Conservation (phyloP, 148 eudicot genomes). For the Selenicereus undatus region DNA sequence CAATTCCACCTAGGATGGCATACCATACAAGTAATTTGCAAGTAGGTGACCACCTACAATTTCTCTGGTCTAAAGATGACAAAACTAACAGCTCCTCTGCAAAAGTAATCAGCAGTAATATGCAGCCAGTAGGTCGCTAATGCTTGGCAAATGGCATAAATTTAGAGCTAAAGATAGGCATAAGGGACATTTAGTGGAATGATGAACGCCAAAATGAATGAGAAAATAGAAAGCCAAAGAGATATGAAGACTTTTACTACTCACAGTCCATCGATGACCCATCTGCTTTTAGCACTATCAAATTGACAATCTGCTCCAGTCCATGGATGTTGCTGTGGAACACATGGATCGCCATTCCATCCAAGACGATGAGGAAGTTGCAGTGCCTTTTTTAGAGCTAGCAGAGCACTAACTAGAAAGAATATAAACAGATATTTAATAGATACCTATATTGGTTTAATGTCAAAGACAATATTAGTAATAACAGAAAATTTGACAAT, state of each 20-base stretch:
- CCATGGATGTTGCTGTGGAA: conserved; percentile 98
- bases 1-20: no score
- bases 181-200: not conserved
- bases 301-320: conserved; percentile 89
- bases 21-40: not conserved
- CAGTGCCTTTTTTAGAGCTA: conserved; percentile 57
- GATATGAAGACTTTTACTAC: conserved; percentile 27
- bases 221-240: not conserved
- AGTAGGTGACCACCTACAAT: not conserved
- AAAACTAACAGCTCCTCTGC: not conserved
- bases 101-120: not conserved
- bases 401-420: conserved; percentile 70
- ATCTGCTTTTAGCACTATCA: conserved; percentile 49
- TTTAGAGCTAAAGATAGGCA: not conserved
- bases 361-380: conserved; percentile 96
- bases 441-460: conserved; percentile 4
- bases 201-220: not conserved
- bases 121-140: not conserved
- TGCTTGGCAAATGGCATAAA: not conserved
- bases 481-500: not conserved
- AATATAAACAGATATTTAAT: conserved; percentile 7
- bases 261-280: conserved; percentile 96
- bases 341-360: conserved; percentile 99
- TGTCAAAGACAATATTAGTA: not conserved
- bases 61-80: not conserved